These are phyloP conservation scores for Apophysomyces trapeziformis DNA, from an alignment of 371 early-diverging fungal genomes.

Conservation along the genomic window DNA sequence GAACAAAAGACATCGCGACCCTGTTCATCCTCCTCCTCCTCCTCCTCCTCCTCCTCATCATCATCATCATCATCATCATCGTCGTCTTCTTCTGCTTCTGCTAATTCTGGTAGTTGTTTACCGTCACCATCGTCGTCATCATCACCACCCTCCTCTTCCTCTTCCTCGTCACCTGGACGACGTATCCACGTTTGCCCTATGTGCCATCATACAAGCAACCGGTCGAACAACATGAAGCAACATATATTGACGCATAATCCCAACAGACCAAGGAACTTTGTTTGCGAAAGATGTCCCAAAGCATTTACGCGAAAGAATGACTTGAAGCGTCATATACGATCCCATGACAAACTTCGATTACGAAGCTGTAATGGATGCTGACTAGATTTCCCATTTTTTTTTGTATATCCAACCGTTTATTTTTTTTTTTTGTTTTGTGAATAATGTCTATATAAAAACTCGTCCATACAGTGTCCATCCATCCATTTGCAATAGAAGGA, in stretches of 20 bases:
- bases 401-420: not conserved
- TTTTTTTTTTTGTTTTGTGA: not conserved
- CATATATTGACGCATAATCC: slow-evolving; percentile 50
- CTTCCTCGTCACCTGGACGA: slow-evolving; percentile 15
- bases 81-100: too few species aligned
- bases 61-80: too few species aligned
- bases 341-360: slow-evolving; percentile 15
- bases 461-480: not conserved
- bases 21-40: too few species aligned
- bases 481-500: too few species aligned
- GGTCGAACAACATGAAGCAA: slow-evolving; percentile 51
- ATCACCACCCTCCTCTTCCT: not conserved
- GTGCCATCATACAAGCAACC: slow-evolving; percentile 41
- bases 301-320: slow-evolving; percentile 74
- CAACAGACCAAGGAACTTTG: slow-evolving; percentile 39
- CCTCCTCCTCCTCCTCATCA: too few species aligned
- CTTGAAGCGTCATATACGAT: slow-evolving; percentile 62
- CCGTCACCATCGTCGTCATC: not conserved
- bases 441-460: not conserved
- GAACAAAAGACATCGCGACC: too few species aligned
- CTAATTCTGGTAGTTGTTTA: not conserved
- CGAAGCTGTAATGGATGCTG: not conserved
- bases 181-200: slow-evolving; percentile 35
- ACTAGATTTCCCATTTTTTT: not conserved
- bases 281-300: slow-evolving; percentile 53